phyloP scores from a whole-genome alignment of 2,329 filamentous ascomycete genomes.

The Truncatella angustata region DNA sequence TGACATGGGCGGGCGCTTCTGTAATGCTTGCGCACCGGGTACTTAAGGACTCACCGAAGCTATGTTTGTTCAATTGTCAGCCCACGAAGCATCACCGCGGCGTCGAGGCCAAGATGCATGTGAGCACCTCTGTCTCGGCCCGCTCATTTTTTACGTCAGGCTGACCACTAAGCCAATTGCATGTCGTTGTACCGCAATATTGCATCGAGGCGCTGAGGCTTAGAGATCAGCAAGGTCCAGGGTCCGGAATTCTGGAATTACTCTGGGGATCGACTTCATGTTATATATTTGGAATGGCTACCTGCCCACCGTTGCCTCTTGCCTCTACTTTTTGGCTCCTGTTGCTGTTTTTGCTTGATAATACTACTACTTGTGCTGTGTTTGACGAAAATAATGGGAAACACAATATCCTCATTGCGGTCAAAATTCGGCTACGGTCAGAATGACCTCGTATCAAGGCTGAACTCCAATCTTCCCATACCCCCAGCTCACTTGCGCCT shows the following conservation, averaged over 20 bases:
- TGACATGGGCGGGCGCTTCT: no score
- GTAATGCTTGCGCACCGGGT: no score
- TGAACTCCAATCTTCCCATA: conserved; percentile 8
- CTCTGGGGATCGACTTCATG: no score
- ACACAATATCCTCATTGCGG: not conserved
- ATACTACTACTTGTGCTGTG: no score
- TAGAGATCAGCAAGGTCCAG: not conserved
- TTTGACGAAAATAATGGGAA: not conserved
- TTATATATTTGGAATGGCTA: no score
- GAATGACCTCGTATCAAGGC: not conserved
- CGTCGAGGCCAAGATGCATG: not conserved
- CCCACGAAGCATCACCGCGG: not conserved
- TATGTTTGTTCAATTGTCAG: not conserved
- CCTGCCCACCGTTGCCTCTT: no score
- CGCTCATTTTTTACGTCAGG: not conserved
- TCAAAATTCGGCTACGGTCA: not conserved
- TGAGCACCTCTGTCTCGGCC: not conserved
- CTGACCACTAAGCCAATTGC: not conserved
- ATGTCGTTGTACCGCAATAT: not conserved
- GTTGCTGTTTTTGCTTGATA: no score
- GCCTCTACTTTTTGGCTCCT: no score
- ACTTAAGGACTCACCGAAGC: not conserved
- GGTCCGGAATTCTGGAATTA: not conserved
- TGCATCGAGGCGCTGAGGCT: not conserved
- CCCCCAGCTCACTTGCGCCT: not conserved